Conservation (phyloP, 768 basidiomycete species). For the Russula sp. region DNA sequence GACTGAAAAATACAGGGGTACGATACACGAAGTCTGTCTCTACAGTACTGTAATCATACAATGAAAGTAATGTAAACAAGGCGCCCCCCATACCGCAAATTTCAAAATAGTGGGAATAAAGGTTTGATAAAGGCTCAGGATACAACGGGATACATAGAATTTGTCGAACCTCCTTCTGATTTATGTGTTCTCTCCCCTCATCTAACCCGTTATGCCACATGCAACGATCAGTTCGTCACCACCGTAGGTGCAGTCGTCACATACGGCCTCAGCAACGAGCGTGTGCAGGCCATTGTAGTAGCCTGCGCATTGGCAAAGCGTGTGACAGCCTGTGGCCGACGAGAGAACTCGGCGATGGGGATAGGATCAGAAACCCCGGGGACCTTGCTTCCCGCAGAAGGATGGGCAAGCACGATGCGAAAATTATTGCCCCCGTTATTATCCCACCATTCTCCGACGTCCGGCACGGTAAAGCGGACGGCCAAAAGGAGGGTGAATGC, state of each 20-base stretch:
- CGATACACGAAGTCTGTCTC: background rate
- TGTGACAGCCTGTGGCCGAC: background rate
- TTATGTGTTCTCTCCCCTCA: background rate
- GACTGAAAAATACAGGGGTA: background rate
- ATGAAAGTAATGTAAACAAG: background rate
- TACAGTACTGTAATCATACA: background rate
- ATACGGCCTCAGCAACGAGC: background rate
- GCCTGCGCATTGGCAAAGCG: background rate
- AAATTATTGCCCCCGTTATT: slow-evolving; percentile 19
- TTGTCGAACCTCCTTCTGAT: background rate
- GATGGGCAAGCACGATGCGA: background rate
- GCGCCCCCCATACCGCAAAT: background rate
- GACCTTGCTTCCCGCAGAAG: no score
- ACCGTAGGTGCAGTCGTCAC: background rate
- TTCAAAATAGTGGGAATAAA: no score
- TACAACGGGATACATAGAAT: background rate
- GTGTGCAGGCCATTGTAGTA: background rate
- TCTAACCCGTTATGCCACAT: background rate
- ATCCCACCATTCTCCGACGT: slow-evolving; percentile 24
- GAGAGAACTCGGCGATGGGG: background rate
- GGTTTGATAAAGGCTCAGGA: no score
- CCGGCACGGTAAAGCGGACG: background rate
- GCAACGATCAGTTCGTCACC: background rate
- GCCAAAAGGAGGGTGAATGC: slow-evolving; percentile 3
- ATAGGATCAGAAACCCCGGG: background rate